Percentiles rank a stretch among this genome's conserved stretches.
phyloP scores from a whole-genome alignment of 441 rosid genomes.

The Syzygium syzygioides region DNA sequence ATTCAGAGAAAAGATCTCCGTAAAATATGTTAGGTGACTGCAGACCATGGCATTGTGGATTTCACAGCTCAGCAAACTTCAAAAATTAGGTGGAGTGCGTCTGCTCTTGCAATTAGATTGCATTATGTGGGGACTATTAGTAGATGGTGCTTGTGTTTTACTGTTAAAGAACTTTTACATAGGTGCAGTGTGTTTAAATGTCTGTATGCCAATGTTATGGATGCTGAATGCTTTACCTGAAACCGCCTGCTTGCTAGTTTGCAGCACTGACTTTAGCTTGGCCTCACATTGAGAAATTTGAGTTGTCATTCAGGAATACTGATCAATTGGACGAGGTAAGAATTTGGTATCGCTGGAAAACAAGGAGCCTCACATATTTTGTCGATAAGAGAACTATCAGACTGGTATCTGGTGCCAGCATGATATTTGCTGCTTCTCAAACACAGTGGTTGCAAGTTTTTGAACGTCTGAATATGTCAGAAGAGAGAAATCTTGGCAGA shows the following conservation, averaged over 20 bases:
- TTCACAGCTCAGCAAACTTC: neutral
- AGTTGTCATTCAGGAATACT: slow-evolving; percentile 28
- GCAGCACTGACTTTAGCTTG: neutral
- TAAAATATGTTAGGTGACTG: neutral
- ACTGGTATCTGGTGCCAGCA: slow-evolving; percentile 67
- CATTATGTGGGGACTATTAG: neutral
- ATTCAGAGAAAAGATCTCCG: neutral
- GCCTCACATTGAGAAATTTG: slow-evolving; percentile 5
- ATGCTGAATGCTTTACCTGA: neutral
- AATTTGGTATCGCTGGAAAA: slow-evolving; percentile 60
- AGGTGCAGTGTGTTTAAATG: neutral
- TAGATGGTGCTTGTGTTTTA: neutral
- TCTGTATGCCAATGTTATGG: neutral
- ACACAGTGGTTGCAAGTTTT: slow-evolving; percentile 55
- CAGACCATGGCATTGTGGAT: neutral
- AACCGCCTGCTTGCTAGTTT: neutral
- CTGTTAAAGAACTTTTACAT: neutral
- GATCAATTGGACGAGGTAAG: slow-evolving; percentile 32
- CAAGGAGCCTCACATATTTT: slow-evolving; percentile 50
- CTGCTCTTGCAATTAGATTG: neutral
- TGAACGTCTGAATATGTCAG: slow-evolving; percentile 30
- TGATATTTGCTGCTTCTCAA: slow-evolving; percentile 65
- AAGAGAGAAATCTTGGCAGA: slow-evolving; percentile 22
- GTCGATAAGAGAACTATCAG: slow-evolving; percentile 59
- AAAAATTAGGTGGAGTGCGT: neutral